These are phyloP conservation scores for Nicotiana tomentosiformis DNA, from an alignment of 257 asterid genomes.

Conservation along the genomic window DNA sequence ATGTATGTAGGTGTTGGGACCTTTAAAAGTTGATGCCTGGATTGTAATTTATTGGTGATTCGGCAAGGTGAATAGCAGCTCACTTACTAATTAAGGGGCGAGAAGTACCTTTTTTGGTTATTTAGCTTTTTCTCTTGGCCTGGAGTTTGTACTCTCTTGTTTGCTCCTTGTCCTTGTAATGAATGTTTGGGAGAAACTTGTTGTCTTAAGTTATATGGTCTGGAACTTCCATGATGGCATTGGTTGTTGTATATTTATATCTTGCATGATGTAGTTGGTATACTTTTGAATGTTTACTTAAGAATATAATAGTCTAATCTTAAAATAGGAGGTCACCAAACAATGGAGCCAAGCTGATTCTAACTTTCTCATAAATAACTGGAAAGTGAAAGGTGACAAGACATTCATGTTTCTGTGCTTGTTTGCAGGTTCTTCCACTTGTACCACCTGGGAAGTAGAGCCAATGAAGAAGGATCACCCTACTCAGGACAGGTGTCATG, in stretches of 20 bases:
- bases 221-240: not conserved
- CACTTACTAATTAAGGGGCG: not conserved
- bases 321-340: not conserved
- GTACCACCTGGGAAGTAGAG: conserved; percentile 93
- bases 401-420: not conserved
- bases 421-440: conserved; percentile 90
- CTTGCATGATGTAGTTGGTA: not conserved
- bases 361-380: not conserved
- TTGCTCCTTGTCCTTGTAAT: not conserved
- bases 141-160: not conserved
- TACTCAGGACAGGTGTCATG: conserved; percentile 83
- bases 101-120: not conserved
- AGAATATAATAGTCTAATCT: not conserved
- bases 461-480: conserved; percentile 87
- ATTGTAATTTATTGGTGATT: not conserved
- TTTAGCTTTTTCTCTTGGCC: not conserved
- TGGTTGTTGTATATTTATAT: not conserved
- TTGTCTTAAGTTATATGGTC: not conserved
- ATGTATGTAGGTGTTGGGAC: not conserved
- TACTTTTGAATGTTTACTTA: not conserved
- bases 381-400: not conserved
- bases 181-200: not conserved
- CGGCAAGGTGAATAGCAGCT: not conserved
- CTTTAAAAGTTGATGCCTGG: not conserved
- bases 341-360: not conserved